Evolutionary conservation across 352 stramenopile genomes (phyloP).

Genomic region (Phytophthora ohioensis): DNA sequence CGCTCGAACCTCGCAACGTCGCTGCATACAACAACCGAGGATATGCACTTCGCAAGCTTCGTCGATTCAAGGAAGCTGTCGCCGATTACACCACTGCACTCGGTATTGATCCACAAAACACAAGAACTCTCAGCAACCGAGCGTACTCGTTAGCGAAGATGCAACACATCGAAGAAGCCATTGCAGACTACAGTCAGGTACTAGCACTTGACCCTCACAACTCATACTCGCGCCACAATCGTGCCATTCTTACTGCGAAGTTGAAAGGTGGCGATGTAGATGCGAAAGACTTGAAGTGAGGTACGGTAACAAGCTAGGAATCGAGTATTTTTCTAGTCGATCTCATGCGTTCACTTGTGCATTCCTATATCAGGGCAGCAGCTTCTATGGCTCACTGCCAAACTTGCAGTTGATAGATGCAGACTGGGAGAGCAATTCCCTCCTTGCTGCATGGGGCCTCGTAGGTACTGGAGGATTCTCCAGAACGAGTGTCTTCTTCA

Average conservation of each 20-base stretch:
- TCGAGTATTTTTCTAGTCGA: slow-evolving; percentile 19
- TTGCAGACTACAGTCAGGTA: slow-evolving; percentile 84
- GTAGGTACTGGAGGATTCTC: slow-evolving; percentile 13
- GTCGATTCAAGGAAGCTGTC: slow-evolving; percentile 71
- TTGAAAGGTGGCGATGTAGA: slow-evolving; percentile 56
- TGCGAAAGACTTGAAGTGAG: slow-evolving; percentile 49
- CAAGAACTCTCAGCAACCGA: slow-evolving; percentile 86
- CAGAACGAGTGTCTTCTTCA: slow-evolving; percentile 13
- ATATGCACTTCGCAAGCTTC: slow-evolving; percentile 83
- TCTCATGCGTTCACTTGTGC: not conserved
- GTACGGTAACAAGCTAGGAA: not conserved
- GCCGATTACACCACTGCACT: slow-evolving; percentile 82
- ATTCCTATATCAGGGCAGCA: slow-evolving; percentile 14
- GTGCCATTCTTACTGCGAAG: slow-evolving; percentile 83
- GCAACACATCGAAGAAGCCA: slow-evolving; percentile 63
- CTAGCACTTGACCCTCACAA: slow-evolving; percentile 76
- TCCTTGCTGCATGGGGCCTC: slow-evolving; percentile 4
- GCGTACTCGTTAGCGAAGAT: slow-evolving; percentile 89
- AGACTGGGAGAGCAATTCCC: not conserved
- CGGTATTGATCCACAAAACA: slow-evolving; percentile 76
- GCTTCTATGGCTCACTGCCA: slow-evolving; percentile 3
- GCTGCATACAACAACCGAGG: slow-evolving; percentile 88
- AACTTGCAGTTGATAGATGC: slow-evolving; percentile 21
- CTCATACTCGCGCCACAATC: slow-evolving; percentile 87
- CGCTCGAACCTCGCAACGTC: slow-evolving; percentile 73